Evolutionary conservation across 2,329 filamentous ascomycete species (phyloP).

Genomic region (Leptographium galeiforme): DNA sequence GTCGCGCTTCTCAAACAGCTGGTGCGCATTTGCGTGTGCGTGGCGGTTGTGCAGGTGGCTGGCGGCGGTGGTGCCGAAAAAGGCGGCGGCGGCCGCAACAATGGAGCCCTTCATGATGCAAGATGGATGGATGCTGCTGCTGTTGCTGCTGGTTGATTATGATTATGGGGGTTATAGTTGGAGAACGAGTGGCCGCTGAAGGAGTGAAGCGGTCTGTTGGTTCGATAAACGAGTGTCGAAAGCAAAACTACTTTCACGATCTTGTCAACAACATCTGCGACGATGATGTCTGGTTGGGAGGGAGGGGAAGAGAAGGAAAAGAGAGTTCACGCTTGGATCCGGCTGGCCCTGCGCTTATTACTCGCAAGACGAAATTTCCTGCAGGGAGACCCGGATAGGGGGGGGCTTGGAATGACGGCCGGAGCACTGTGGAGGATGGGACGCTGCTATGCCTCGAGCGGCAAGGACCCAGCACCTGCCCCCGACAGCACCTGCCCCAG

Average conservation of each 20-base stretch:
- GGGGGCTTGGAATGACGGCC: background rate
- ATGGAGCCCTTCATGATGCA: constrained; percentile 62
- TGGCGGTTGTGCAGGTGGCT: constrained; percentile 39
- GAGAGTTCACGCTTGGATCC: background rate
- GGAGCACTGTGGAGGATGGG: background rate
- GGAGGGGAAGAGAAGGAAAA: constrained; percentile 16
- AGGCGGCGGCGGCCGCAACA: constrained; percentile 50
- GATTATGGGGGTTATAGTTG: constrained; percentile 5
- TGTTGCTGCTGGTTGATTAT: constrained; percentile 11
- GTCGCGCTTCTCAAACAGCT: constrained; percentile 37
- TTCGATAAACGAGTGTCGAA: constrained; percentile 33
- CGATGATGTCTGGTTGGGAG: constrained; percentile 26
- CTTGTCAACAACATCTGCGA: constrained; percentile 37
- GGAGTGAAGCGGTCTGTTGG: constrained; percentile 65
- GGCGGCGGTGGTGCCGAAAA: constrained; percentile 42
- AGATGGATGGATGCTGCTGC: constrained; percentile 9
- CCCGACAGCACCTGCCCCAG: background rate
- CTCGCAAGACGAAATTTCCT: background rate
- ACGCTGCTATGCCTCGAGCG: background rate
- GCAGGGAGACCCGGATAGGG: background rate
- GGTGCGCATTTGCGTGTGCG: constrained; percentile 35
- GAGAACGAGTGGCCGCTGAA: constrained; percentile 71
- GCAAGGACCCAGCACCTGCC: background rate
- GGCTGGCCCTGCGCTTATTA: background rate
- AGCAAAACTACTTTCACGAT: constrained; percentile 29